A percentile compares a stretch with the other conserved stretches of the same genome.
Evolutionary conservation across 805 yeast genomes (phyloP).

Genomic region (Monosporozyma yasuniensis): DNA sequence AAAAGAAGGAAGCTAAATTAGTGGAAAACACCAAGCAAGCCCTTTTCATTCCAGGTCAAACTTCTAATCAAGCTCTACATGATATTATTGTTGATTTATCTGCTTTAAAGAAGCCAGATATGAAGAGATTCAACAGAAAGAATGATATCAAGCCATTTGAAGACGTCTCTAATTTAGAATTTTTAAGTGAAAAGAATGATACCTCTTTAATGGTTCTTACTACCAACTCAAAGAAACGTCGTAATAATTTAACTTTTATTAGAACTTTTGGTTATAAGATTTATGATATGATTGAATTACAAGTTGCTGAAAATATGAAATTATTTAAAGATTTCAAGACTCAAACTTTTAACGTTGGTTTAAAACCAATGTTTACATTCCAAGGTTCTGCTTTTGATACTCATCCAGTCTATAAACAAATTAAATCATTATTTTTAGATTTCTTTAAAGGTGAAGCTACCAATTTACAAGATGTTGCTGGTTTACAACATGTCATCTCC

Average conservation of each 20-base stretch:
- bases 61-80: slow-evolving; percentile 68
- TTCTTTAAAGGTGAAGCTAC: slow-evolving; percentile 81
- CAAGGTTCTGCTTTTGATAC: slow-evolving; percentile 87
- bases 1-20: slow-evolving; percentile 77
- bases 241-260: slow-evolving; percentile 77
- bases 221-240: slow-evolving; percentile 81
- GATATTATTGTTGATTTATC: slow-evolving; percentile 84
- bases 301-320: slow-evolving; percentile 59
- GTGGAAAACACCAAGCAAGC: slow-evolving; percentile 88
- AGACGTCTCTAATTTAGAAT: slow-evolving; percentile 75
- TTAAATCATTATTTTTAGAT: slow-evolving; percentile 84
- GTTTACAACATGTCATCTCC: slow-evolving; percentile 83
- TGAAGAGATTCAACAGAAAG: slow-evolving; percentile 79
- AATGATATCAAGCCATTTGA: slow-evolving; percentile 91
- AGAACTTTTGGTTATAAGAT: slow-evolving; percentile 86
- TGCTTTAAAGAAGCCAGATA: slow-evolving; percentile 84
- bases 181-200: slow-evolving; percentile 92
- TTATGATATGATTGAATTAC: slow-evolving; percentile 89
- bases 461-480: slow-evolving; percentile 84
- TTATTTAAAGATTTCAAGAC: slow-evolving; percentile 73
- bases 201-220: slow-evolving; percentile 73
- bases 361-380: slow-evolving; percentile 90
- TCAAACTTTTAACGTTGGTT: slow-evolving; percentile 73
- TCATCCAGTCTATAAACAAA: slow-evolving; percentile 75
- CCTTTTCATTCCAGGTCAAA: slow-evolving; percentile 82